These are phyloP conservation scores for Ceratobasidium sp. DNA, from an alignment of 1,284 basidiomycete species.

Conservation along the genomic window DNA sequence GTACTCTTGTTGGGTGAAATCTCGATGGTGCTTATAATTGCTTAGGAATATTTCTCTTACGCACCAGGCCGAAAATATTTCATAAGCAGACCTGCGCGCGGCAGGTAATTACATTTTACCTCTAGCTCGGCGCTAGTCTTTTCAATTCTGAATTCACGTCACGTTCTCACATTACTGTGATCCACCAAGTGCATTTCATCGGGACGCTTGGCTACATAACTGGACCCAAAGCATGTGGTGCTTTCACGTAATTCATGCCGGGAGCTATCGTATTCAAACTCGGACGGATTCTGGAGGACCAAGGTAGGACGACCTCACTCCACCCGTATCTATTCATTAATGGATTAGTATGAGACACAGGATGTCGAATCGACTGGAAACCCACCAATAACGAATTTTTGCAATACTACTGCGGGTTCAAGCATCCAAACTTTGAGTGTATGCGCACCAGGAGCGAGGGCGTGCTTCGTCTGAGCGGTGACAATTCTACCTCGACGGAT, in stretches of 20 bases:
- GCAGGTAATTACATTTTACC: slow-evolving; percentile 53
- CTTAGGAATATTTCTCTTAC: slow-evolving; percentile 51
- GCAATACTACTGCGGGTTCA: slow-evolving; percentile 71
- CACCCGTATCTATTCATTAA: slow-evolving; percentile 65
- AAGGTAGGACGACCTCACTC: slow-evolving; percentile 68
- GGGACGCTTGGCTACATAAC: background rate
- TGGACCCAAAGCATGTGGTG: no score
- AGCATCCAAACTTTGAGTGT: slow-evolving; percentile 73
- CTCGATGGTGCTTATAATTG: no score
- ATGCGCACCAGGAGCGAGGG: slow-evolving; percentile 66
- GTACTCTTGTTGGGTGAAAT: no score
- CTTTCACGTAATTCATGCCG: no score
- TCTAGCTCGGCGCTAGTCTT: slow-evolving; percentile 58
- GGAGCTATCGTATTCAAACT: slow-evolving; percentile 47
- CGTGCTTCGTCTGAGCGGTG: slow-evolving; percentile 59
- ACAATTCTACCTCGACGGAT: slow-evolving; percentile 56
- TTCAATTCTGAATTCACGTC: slow-evolving; percentile 60
- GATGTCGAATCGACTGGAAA: background rate
- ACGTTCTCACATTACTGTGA: no score
- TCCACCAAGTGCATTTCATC: no score
- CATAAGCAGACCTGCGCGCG: slow-evolving; percentile 49
- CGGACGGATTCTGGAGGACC: slow-evolving; percentile 71
- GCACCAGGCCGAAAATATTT: slow-evolving; percentile 47
- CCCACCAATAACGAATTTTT: slow-evolving; percentile 72
- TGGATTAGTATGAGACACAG: background rate